These are phyloP conservation scores for Neofusicoccum cordaticola DNA, from an alignment of 2,329 filamentous ascomycete species.

Conservation along the genomic window DNA sequence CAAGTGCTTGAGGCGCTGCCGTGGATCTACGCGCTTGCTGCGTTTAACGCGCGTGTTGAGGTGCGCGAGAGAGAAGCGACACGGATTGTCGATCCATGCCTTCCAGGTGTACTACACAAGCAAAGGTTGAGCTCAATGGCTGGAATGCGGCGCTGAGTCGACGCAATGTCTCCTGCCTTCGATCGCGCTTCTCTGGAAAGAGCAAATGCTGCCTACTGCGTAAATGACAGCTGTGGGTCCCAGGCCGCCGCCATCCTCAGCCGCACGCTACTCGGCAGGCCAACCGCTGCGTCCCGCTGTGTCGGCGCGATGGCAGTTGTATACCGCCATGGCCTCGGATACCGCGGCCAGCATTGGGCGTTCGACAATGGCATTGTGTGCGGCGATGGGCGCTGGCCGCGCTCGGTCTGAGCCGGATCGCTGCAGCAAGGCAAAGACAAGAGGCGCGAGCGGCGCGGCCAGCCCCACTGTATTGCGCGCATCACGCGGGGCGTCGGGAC, in stretches of 20 bases:
- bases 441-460: neutral
- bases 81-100: too few species aligned
- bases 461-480: constrained; percentile 10
- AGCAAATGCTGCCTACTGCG: neutral
- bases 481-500: constrained; percentile 8
- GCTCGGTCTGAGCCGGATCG: constrained; percentile 9
- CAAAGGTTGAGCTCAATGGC: too few species aligned
- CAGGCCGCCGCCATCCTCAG: neutral
- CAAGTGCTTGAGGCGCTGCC: too few species aligned
- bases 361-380: neutral
- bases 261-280: neutral
- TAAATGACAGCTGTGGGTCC: neutral
- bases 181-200: neutral
- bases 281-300: neutral
- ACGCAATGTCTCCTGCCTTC: neutral
- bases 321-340: too few species aligned
- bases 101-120: too few species aligned
- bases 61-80: too few species aligned
- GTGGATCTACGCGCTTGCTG: too few species aligned
- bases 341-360: too few species aligned
- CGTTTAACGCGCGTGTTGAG: too few species aligned
- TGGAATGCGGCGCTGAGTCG: too few species aligned
- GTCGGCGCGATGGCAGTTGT: neutral
- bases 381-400: neutral
- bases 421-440: neutral